Conservation (phyloP, 2,329 filamentous ascomycete genomes). For the Penicillium sp. region DNA sequence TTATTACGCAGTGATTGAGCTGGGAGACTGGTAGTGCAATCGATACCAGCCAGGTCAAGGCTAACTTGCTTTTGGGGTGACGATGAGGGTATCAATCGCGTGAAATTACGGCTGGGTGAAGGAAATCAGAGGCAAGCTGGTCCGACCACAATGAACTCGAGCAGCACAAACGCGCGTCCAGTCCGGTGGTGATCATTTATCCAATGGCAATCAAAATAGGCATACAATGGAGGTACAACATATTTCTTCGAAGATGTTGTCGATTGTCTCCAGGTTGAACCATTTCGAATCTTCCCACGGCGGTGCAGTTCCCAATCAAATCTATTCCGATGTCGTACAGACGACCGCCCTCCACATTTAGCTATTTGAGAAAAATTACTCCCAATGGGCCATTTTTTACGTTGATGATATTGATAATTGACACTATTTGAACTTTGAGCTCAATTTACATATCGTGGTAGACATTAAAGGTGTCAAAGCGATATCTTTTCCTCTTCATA, state of each 20-base stretch:
- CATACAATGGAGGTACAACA: not conserved
- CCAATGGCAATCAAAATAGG: not conserved
- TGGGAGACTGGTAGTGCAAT: not conserved
- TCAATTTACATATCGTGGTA: too few species aligned
- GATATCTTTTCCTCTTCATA: too few species aligned
- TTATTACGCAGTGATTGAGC: not conserved
- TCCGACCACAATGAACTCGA: not conserved
- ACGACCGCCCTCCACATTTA: not conserved
- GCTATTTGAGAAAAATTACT: not conserved
- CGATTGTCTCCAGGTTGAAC: not conserved
- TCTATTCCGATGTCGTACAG: constrained; percentile 13
- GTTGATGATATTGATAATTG: not conserved
- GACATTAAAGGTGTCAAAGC: too few species aligned
- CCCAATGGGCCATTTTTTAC: not conserved
- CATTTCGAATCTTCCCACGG: constrained; percentile 14
- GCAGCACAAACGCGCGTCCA: not conserved
- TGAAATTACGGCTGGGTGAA: not conserved
- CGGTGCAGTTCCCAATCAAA: constrained; percentile 17
- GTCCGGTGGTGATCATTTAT: not conserved
- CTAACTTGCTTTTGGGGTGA: too few species aligned
- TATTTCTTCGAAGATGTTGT: not conserved
- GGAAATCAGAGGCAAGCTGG: not conserved
- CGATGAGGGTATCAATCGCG: too few species aligned
- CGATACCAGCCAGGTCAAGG: too few species aligned
- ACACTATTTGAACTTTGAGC: not conserved